phyloP scores from a whole-genome alignment of 2,329 filamentous ascomycete genomes.

The Salinomyces thailandicus region DNA sequence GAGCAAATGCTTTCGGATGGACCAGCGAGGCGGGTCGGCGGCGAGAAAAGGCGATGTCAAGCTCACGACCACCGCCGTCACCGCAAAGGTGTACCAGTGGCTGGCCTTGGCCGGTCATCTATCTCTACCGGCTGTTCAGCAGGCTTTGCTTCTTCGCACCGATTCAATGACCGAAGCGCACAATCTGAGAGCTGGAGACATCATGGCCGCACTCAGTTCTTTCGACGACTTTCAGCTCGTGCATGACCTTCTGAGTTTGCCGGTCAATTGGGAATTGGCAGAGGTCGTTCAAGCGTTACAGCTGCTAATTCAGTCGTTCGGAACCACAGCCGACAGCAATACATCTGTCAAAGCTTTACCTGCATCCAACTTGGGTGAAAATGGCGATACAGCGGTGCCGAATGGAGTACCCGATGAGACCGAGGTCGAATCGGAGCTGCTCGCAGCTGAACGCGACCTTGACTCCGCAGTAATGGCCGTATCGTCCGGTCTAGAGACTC shows the following conservation, averaged over 20 bases:
- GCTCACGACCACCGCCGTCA: conserved; percentile 14
- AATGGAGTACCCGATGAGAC: conserved; percentile 14
- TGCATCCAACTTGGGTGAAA: conserved; percentile 6
- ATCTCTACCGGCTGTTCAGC: conserved; percentile 35
- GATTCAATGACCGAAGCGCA: not conserved
- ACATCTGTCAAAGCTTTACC: conserved; percentile 5
- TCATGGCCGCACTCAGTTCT: conserved; percentile 52
- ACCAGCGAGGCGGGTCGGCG: not conserved
- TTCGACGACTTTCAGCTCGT: conserved; percentile 61
- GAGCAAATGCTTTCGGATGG: conserved; percentile 7
- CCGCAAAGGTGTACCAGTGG: conserved; percentile 47
- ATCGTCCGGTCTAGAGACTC: conserved; percentile 51
- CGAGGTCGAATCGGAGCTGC: conserved; percentile 29
- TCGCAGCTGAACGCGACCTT: conserved; percentile 44
- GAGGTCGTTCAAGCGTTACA: conserved; percentile 59
- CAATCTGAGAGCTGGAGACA: conserved; percentile 39
- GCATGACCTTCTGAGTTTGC: conserved; percentile 50
- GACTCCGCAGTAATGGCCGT: conserved; percentile 58
- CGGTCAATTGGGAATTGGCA: conserved; percentile 53
- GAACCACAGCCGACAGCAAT: conserved; percentile 27
- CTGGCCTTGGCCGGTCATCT: conserved; percentile 47
- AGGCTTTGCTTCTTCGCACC: conserved; percentile 21
- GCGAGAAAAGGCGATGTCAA: conserved; percentile 1
- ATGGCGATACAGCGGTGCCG: conserved; percentile 44
- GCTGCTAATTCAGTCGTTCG: conserved; percentile 58